Conservation (phyloP, 2,329 filamentous ascomycete genomes). For the Chaetoscypha palmicola region DNA sequence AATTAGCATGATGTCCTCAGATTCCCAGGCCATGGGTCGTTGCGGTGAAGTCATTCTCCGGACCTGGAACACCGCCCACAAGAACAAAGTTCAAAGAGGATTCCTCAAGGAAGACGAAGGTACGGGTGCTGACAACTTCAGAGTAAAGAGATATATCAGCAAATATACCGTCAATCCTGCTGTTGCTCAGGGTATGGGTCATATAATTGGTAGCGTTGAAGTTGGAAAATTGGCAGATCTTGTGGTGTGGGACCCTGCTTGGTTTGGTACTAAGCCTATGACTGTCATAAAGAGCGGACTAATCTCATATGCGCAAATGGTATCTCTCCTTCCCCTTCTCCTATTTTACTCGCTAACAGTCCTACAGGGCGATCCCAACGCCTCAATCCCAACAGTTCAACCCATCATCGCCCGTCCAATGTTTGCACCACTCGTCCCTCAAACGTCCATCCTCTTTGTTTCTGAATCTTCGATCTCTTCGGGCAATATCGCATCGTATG, state of each 20-base stretch:
- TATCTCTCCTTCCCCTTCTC: conserved; percentile 34
- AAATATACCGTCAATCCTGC: conserved; percentile 97
- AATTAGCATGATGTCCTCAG: conserved; percentile 95
- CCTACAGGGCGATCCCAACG: conserved; percentile 68
- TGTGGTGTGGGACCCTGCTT: conserved; percentile 76
- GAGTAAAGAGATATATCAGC: conserved; percentile 86
- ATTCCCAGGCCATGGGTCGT: conserved; percentile 94
- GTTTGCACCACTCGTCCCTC: conserved; percentile 70
- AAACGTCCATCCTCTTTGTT: conserved; percentile 75
- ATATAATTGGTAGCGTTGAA: conserved; percentile 80
- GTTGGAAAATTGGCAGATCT: conserved; percentile 85
- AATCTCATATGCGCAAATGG: conserved; percentile 79
- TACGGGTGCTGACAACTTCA: conserved; percentile 78
- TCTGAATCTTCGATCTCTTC: conserved; percentile 62
- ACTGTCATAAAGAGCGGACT: conserved; percentile 82
- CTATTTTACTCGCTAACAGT: conserved; percentile 2
- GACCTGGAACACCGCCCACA: conserved; percentile 96
- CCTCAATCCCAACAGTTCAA: conserved; percentile 80
- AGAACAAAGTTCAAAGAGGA: conserved; percentile 87
- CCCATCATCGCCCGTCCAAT: conserved; percentile 78
- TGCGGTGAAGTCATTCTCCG: conserved; percentile 89
- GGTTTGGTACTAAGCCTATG: conserved; percentile 81
- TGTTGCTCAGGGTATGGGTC: conserved; percentile 81
- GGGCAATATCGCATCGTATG: conserved; percentile 64
- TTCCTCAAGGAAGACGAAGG: conserved; percentile 68